Base-by-base conservation (phyloP, 768 basidiomycete species). In the Boletus sp. region DNA sequence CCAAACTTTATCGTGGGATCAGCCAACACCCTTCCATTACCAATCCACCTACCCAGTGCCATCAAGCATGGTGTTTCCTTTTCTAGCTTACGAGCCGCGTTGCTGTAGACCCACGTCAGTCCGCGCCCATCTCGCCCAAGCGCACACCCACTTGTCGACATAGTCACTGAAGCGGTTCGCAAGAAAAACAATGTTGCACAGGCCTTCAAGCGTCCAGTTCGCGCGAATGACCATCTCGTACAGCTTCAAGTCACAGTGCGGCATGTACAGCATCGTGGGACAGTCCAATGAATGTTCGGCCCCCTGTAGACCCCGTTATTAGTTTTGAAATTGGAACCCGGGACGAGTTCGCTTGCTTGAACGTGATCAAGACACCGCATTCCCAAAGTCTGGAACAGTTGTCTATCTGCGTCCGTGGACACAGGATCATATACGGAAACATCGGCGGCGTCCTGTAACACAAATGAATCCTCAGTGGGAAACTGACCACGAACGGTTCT, bases 211-310 rank as follows among this genome's bases (percentile, higher is more conserved):
- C 43, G 74, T 70, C 84, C 85, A 87, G 65, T 88, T 89, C 13
- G 77, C 76, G 53, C 77, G 76, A 51, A 90, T 69, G 42, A 89
- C 63, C 58, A 72, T 76, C 64, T 91, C 87, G 67, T 90, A 88
- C 27, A 90, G 75, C 56, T 77, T 77, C 68, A 86, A 64, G 63
- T 88, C 86, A 66, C 89, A 90, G 68, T 90, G 88, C 21, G 87
- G 88, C 87, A 90, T 88, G 72, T 82, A 89, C 50, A 84, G 73
- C 51, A 91, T 74, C 44, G 86, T 88, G 58, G 83, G 82, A 51
- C 58, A 47, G 27, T 60, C 56, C 44, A 73, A 34, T 15, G 54
- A 51, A 53, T 77, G 67, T 50, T 65, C 66, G 23, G 68, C 69
- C 25, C 65, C 66, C 76, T 79, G 61, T 23, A 46, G 25, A 57